Percentiles rank a stretch among this genome's conserved stretches.
phyloP scores from a whole-genome alignment of 2,329 filamentous ascomycete species.

The Neophaeococcomyces mojaviensis region DNA sequence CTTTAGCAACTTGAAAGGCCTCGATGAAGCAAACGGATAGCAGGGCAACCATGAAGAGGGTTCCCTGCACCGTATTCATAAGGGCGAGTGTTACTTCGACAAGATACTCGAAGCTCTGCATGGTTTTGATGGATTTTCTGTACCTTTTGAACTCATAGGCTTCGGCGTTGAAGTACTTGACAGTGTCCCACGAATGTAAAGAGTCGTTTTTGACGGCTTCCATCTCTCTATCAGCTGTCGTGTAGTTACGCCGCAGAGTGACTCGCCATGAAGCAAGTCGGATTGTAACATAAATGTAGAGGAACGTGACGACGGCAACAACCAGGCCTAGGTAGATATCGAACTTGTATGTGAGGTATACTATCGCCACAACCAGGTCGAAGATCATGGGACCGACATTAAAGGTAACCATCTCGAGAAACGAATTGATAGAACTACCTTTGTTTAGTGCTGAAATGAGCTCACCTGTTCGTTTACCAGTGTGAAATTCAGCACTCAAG shows the following conservation, averaged over 20 bases:
- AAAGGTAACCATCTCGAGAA: conserved; percentile 93
- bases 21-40: conserved; percentile 65
- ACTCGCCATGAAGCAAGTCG: conserved; percentile 90
- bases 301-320: conserved; percentile 83
- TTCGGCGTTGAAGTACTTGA: conserved; percentile 85
- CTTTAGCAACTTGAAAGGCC: conserved; percentile 67
- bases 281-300: conserved; percentile 93
- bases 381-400: conserved; percentile 91
- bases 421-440: conserved; percentile 90
- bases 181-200: conserved; percentile 95
- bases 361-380: conserved; percentile 77
- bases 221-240: conserved; percentile 88
- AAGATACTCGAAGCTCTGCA: conserved; percentile 66
- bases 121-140: conserved; percentile 60
- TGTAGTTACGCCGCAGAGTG: conserved; percentile 85
- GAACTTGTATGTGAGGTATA: conserved; percentile 69
- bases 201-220: conserved; percentile 98
- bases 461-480: conserved; percentile 93
- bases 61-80: conserved; percentile 74
- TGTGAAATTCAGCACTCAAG: conserved; percentile 90
- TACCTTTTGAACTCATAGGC: conserved; percentile 70
- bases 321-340: conserved; percentile 87
- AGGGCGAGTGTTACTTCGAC: conserved; percentile 69
- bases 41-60: conserved; percentile 71
- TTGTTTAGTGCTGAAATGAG: conserved; percentile 94